A percentile compares a stretch with the other conserved stretches of the same genome.
Conservation (phyloP, 2,329 filamentous ascomycete species). For the Aspergillus sp. region DNA sequence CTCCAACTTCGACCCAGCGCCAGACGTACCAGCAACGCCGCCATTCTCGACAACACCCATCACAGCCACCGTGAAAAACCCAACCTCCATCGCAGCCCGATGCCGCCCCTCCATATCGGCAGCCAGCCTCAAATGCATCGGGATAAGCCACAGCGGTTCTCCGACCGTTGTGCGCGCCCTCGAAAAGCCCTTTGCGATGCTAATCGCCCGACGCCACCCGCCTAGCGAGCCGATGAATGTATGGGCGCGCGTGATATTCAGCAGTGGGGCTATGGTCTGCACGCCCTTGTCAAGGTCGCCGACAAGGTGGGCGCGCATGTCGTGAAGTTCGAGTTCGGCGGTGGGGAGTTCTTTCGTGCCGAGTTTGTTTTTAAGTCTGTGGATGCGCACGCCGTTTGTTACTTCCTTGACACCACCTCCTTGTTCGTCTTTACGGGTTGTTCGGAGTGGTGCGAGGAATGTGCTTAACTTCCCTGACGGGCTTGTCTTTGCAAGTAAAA, state of each 20-base stretch:
- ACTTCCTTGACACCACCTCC: slow-evolving; percentile 38
- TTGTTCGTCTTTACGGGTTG: neutral
- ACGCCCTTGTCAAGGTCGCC: slow-evolving; percentile 67
- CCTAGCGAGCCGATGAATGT: slow-evolving; percentile 41
- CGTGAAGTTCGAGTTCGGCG: slow-evolving; percentile 66
- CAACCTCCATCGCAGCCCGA: slow-evolving; percentile 37
- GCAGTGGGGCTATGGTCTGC: too few species aligned
- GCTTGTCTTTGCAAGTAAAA: slow-evolving; percentile 63
- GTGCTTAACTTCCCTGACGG: slow-evolving; percentile 54
- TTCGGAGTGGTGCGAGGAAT: slow-evolving; percentile 63
- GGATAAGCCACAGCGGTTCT: slow-evolving; percentile 38
- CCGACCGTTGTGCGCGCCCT: slow-evolving; percentile 38
- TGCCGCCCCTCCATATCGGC: slow-evolving; percentile 42
- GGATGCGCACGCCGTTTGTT: slow-evolving; percentile 64
- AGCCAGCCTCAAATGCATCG: slow-evolving; percentile 42
- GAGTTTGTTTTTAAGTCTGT: slow-evolving; percentile 70
- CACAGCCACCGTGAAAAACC: slow-evolving; percentile 34
- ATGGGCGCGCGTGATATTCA: slow-evolving; percentile 59
- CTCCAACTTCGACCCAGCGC: neutral
- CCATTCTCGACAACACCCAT: slow-evolving; percentile 54
- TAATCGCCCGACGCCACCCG: slow-evolving; percentile 40
- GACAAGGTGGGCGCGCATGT: slow-evolving; percentile 65
- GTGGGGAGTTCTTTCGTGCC: slow-evolving; percentile 70
- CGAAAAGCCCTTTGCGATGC: slow-evolving; percentile 43
- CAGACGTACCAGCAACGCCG: slow-evolving; percentile 32